Evolutionary conservation across 768 basidiomycete genomes (phyloP), one percentile per base, ranked within the genome.

Genomic region (Boletus edulis): DNA sequence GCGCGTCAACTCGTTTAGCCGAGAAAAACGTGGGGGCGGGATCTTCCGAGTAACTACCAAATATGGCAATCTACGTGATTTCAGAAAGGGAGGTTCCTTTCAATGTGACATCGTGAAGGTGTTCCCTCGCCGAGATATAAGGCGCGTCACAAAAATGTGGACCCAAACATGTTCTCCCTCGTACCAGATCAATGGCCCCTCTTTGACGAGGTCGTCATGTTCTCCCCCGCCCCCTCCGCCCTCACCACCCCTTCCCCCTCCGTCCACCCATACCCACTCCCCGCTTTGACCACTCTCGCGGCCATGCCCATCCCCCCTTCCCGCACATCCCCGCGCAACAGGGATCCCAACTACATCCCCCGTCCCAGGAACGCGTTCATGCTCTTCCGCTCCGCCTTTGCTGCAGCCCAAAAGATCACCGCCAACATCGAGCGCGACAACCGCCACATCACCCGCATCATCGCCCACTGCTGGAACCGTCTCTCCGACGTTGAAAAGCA

Each of bases 351-450:
- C 74, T 72, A 73, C 59, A 63, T 73, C 17, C 73, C 73, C 13
- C 74, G 73, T 40, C 73, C 73, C 1, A 59, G 74, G 3, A 78
- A 76, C 58, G 76, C 75, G 39, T 76, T 78, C 64, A 76, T 86
- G 76, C 78, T 85, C 66, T 86, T 80, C 67, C 78, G 84, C 20
- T 85, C 81, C 24, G 81, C 78, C 52, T 83, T 86, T 48, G 80
- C 81, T 39, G 77, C 79, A 4, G 75, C 76, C 8, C 76, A 79
- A 40, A 81, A 78, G 56, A 75, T 82, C 55, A 67, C 60, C 47
- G 70, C 73, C n/a, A 68, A 63, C 18, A 72, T 83, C 58, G 83
- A 85, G 62, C 75, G 73, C 57, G 81, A 85, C 63, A 79, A 84
- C 62, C 73, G 82, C 31, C 78, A 81, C 54, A 81, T 85, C 62